Percentiles rank a stretch among this genome's conserved stretches.
phyloP scores from a whole-genome alignment of 768 basidiomycete species.

The Psilocybe azurescens region DNA sequence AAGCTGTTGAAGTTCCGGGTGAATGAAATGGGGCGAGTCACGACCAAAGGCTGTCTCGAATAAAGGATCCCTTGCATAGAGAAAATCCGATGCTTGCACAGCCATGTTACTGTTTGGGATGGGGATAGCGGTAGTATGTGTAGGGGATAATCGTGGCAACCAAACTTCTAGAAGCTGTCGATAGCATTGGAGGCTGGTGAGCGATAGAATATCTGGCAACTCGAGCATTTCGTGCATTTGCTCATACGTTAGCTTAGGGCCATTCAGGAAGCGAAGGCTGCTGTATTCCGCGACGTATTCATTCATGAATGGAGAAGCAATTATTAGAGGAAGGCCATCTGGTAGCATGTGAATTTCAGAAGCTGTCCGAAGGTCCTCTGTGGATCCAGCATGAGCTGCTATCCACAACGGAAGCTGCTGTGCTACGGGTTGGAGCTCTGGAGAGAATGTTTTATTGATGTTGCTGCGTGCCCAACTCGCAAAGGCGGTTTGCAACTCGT shows the following conservation, averaged over 20 bases:
- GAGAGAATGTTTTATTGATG: slow-evolving; percentile 13
- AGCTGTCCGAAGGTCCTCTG: slow-evolving; percentile 19
- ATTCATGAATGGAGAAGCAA: slow-evolving; percentile 22
- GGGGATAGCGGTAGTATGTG: slow-evolving; percentile 22
- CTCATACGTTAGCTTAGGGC: slow-evolving; percentile 2
- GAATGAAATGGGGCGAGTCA: slow-evolving; percentile 36
- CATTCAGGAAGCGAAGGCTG: slow-evolving; percentile 13
- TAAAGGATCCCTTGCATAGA: slow-evolving; percentile 41
- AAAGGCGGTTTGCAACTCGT: slow-evolving; percentile 24
- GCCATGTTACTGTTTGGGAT: slow-evolving; percentile 37
- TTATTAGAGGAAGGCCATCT: slow-evolving; percentile 4
- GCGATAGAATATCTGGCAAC: slow-evolving; percentile 16
- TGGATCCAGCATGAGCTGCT: slow-evolving; percentile 17
- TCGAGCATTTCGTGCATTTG: slow-evolving; percentile 13
- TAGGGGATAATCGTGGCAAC: slow-evolving; percentile 11
- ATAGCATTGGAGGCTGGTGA: slow-evolving; percentile 12
- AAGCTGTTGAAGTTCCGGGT: slow-evolving; percentile 31
- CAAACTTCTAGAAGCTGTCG: slow-evolving; percentile 19
- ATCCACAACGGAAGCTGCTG: slow-evolving; percentile 41
- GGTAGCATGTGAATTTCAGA: slow-evolving; percentile 24
- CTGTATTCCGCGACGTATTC: slow-evolving; percentile 19
- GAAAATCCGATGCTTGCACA: slow-evolving; percentile 28
- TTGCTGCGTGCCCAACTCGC: slow-evolving; percentile 36
- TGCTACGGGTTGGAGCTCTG: slow-evolving; percentile 23
- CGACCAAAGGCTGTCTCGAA: slow-evolving; percentile 41